Conservation (phyloP, 306 rosid genomes). For the Quercus parvula region DNA sequence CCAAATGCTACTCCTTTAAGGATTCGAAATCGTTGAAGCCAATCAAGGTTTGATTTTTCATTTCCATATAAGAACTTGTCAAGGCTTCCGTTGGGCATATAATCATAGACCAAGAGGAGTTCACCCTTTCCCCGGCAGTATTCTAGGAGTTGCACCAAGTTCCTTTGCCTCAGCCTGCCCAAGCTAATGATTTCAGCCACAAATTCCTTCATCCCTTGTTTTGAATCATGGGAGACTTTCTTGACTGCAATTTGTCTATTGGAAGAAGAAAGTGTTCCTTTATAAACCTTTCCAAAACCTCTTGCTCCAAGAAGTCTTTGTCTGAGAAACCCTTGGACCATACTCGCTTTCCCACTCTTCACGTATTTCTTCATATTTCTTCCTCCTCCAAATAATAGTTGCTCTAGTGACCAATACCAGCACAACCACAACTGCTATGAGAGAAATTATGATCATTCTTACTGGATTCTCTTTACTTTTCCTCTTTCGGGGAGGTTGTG, state of each 20-base stretch:
- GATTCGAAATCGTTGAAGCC: slow-evolving; percentile 59
- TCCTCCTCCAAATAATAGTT: too few species aligned
- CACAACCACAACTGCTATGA: neutral
- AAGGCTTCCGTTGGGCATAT: slow-evolving; percentile 72
- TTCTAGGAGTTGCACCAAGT: slow-evolving; percentile 57
- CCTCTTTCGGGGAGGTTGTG: neutral
- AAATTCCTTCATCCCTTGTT: slow-evolving; percentile 52
- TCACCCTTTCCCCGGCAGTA: slow-evolving; percentile 61
- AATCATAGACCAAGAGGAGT: slow-evolving; percentile 59
- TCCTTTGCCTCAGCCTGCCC: slow-evolving; percentile 65
- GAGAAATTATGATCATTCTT: neutral
- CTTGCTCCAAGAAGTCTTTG: too few species aligned
- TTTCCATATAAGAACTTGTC: slow-evolving; percentile 40
- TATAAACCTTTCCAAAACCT: too few species aligned
- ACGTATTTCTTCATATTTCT: too few species aligned
- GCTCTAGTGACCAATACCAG: too few species aligned
- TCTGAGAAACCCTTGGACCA: too few species aligned
- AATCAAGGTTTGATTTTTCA: slow-evolving; percentile 36
- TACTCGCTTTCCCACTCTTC: too few species aligned
- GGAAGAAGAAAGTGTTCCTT: too few species aligned
- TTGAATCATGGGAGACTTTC: slow-evolving; percentile 59
- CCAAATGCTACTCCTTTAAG: slow-evolving; percentile 52
- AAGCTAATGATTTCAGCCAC: slow-evolving; percentile 4
- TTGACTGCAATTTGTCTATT: slow-evolving; percentile 48
- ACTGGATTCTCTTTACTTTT: neutral